Conservation (phyloP, 805 yeast genomes). For the Myxozyma udenii region DNA sequence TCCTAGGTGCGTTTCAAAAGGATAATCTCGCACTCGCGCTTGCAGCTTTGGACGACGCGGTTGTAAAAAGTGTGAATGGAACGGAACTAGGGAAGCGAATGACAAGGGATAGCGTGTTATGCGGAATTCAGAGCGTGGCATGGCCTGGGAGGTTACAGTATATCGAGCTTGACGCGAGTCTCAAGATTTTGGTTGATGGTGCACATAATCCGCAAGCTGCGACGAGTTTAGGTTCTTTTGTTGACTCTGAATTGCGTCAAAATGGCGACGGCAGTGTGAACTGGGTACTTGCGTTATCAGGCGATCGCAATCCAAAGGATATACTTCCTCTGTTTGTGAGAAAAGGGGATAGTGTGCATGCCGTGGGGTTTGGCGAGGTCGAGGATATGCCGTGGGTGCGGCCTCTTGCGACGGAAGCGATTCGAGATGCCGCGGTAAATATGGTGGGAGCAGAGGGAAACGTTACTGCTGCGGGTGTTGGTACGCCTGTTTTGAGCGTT, state of each 20-base stretch:
- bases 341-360: conserved; percentile 54
- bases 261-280: conserved; percentile 41
- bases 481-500: background rate
- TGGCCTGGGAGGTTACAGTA: conserved; percentile 91
- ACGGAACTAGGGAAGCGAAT: conserved; percentile 35
- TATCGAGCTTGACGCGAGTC: conserved; percentile 30
- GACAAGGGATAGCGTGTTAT: conserved; percentile 39
- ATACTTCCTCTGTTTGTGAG: conserved; percentile 52
- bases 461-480: background rate
- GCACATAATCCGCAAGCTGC: conserved; percentile 92
- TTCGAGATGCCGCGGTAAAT: conserved; percentile 31
- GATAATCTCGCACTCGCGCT: conserved; percentile 69
- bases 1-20: conserved; percentile 70
- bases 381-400: conserved; percentile 94
- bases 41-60: conserved; percentile 45
- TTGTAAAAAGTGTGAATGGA: too few species aligned
- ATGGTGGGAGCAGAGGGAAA: background rate
- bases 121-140: conserved; percentile 53
- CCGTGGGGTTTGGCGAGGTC: conserved; percentile 64
- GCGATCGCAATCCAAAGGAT: conserved; percentile 59
- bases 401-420: conserved; percentile 38
- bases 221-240: conserved; percentile 57
- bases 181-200: conserved; percentile 67
- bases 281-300: conserved; percentile 71
- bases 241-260: conserved; percentile 38